Evolutionary conservation across 306 rosid genomes (phyloP), one percentile per base, ranked within the genome.

Genomic region (Quercus robur): DNA sequence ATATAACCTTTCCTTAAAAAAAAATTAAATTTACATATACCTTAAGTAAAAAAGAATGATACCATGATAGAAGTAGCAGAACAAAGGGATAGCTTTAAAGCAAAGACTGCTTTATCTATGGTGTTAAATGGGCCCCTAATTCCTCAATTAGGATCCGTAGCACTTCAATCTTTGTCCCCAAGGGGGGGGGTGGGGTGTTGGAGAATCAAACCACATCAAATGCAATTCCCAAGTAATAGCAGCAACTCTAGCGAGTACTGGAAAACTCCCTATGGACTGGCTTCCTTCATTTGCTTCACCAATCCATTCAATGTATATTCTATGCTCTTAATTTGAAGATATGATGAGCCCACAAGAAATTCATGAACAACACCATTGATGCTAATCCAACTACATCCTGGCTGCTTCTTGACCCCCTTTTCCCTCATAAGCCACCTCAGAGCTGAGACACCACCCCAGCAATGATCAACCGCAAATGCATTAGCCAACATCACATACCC

Each of bases 401-500:
- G 91, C 74, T 84, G 91, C 87, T 89, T 91, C 84, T 74, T 78
- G 49, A 85, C 75, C 33, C 88, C 86, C 74, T 85, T 87, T 71
- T 87, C 92, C 83, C 73, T 91, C 95, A 88, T 91, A 78, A 84
- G 75, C 83, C 28, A 12, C 73, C 91, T 79, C 81, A 88, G 67
- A 14, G 78, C 81, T 11, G 87, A 82, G 15, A 80, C 90, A 77
- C 84, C 87, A 28, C 77, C 81, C 92, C 92, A 88, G 21, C 76
- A 84, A 56, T 64, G 78, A 77, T 85, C 87, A 17, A 80, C 77
- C 44, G 95, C 95, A 62, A 87, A 87, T 54, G 86, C 82, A 73
- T 91, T 88, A 56, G 92, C 95, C 77, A 88, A 77, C 91, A 91
- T 85, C 41, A 88, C 90, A 81, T 87, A 88, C 33, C 92, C 87